Evolutionary conservation across 1,139 yeast species (phyloP), one percentile per base, ranked within the genome.

Genomic region (Saccharomyces uvarum): DNA sequence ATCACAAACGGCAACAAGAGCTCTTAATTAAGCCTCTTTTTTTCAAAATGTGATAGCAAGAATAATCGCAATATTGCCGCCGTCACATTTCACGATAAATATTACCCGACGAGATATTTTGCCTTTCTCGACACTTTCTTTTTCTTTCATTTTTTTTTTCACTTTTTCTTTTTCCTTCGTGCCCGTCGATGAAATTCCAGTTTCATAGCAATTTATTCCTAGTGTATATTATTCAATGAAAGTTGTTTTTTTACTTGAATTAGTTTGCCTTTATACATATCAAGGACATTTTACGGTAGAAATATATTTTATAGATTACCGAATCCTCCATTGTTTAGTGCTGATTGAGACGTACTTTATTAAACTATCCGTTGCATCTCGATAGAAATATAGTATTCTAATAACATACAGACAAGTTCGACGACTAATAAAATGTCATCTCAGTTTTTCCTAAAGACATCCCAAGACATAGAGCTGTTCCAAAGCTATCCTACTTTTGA

Each of bases 401-500:
- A 19, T 4, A 16, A 4, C 26, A 24, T 4, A 38, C 44, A 38
- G 13, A 8, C 44, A 38, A 19, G 24, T 38, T 38, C 44, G 19
- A 38, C 31, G 16, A 27, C 31, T 11, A 24, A 26, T 50, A 13
- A 50, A 16, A 69, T 69, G 73, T 57, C 72, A 14, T 68, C 71
- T 41, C 72, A 68, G 56, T 63, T 70, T 53, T 67, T 66, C 53
- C 59, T 70, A 13, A 69, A 67, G 57, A 69, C 72, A 4, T 59
- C 65, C 28, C 65, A 68, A 53, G 69, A 63, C 49, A 67, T 68
- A 16, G 69, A 68, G 54, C 53, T 68, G 28, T 75, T 75, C 59
- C 67, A 68, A 53, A 70, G 72, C 21, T 63, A 74, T 49, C 69
- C 75, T 21, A 65, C 65, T n/a, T 75, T 75, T 57, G 62, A 63